Evolutionary conservation across 2,329 filamentous ascomycete genomes (phyloP).

Genomic region (Xylariaceae sp.): DNA sequence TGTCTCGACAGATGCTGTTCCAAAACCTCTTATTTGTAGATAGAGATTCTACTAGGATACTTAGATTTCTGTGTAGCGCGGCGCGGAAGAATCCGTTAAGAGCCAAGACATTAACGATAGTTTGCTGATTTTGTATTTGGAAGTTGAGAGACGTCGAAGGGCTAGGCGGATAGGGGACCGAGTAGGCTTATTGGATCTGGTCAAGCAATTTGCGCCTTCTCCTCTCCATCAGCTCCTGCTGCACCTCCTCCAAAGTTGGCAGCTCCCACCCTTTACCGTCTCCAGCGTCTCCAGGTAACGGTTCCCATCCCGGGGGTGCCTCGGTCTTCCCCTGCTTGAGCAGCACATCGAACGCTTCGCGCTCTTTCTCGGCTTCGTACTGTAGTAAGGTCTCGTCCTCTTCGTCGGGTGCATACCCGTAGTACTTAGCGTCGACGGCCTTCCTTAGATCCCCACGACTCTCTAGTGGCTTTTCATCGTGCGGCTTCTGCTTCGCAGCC

Average conservation of each 20-base stretch:
- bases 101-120: neutral
- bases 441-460: constrained; percentile 70
- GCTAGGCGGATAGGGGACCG: constrained; percentile 34
- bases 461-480: constrained; percentile 65
- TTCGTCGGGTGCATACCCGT: constrained; percentile 91
- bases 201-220: constrained; percentile 82
- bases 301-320: constrained; percentile 74
- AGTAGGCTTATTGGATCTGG: constrained; percentile 56
- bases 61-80: neutral
- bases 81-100: neutral
- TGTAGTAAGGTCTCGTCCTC: constrained; percentile 80
- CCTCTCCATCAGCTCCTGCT: constrained; percentile 87
- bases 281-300: constrained; percentile 82
- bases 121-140: neutral
- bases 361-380: constrained; percentile 84
- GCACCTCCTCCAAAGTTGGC: constrained; percentile 89
- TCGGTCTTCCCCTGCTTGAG: constrained; percentile 58
- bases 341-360: constrained; percentile 74
- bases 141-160: neutral
- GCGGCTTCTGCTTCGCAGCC: constrained; percentile 63
- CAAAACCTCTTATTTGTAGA: neutral
- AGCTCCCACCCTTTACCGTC: constrained; percentile 83
- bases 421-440: constrained; percentile 91
- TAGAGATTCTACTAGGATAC: neutral
- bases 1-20: neutral